Conservation (phyloP, 306 rosid genomes). For the Castanea mollissima region DNA sequence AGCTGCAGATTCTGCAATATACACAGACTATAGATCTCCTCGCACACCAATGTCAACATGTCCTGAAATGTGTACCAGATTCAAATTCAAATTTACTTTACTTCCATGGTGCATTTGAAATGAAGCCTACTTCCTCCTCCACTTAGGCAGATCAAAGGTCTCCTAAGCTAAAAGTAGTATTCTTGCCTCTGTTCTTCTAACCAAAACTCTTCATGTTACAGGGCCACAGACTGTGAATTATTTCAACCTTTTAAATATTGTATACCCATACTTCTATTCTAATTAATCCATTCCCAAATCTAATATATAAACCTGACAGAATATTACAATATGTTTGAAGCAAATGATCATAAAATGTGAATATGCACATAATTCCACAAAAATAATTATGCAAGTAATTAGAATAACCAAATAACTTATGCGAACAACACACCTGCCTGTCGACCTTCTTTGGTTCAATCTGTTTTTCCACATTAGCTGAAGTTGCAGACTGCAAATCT, state of each 20-base stretch:
- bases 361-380: neutral
- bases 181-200: neutral
- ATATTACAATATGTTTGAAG: too few species aligned
- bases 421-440: conserved; percentile 60
- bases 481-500: conserved; percentile 11
- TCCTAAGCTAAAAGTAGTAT: neutral
- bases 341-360: too few species aligned
- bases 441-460: conserved; percentile 58
- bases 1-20: neutral
- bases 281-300: neutral
- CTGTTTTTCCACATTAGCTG: conserved; percentile 26
- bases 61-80: neutral
- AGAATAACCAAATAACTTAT: neutral
- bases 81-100: neutral
- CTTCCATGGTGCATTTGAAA: neutral
- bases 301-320: neutral
- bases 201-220: too few species aligned
- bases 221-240: too few species aligned
- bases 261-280: neutral
- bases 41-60: neutral
- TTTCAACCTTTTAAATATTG: neutral
- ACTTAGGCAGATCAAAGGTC: too few species aligned
- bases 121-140: neutral
- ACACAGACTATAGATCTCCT: neutral
- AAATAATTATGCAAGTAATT: neutral